These are phyloP conservation scores for Turnera subulata DNA, from an alignment of 345 rosid species.

Conservation along the genomic window DNA sequence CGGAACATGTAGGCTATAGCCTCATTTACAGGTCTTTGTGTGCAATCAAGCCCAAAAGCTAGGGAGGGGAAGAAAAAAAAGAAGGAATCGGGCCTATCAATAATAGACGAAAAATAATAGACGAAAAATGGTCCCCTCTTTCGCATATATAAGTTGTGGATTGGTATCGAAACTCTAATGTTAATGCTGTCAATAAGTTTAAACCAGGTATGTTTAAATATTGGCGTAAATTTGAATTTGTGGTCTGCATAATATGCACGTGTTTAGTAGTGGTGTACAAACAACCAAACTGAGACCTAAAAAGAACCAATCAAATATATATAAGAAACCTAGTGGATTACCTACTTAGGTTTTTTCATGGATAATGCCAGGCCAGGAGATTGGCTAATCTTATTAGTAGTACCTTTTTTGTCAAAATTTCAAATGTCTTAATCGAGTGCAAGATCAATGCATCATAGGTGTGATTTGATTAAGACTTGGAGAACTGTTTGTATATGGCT, in stretches of 20 bases:
- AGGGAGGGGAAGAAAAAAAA: background rate
- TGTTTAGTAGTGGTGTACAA: conserved; percentile 22
- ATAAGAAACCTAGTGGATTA: conserved; percentile 20
- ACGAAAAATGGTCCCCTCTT: conserved; percentile 33
- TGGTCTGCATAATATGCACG: conserved; percentile 46
- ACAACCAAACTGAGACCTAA: conserved; percentile 30
- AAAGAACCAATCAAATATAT: conserved; percentile 20
- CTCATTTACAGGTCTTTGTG: conserved; percentile 1
- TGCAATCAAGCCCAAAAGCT: conserved; percentile 13
- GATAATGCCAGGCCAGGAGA: background rate
- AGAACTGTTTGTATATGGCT: too few species aligned
- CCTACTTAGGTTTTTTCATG: conserved; percentile 2
- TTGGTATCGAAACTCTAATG: conserved; percentile 19
- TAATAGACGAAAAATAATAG: conserved; percentile 22
- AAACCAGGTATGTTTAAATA: conserved; percentile 16
- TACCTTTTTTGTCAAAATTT: too few species aligned
- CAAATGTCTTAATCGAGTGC: background rate
- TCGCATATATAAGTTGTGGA: background rate
- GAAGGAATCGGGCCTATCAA: background rate
- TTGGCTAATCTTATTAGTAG: background rate
- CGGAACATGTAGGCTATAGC: background rate
- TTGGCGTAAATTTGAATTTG: conserved; percentile 29
- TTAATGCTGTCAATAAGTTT: conserved; percentile 36
- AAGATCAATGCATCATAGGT: background rate
- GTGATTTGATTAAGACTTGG: too few species aligned